Percentiles rank a stretch among this genome's conserved stretches.
phyloP scores from a whole-genome alignment of 345 rosid species.

The Theobroma cacao region DNA sequence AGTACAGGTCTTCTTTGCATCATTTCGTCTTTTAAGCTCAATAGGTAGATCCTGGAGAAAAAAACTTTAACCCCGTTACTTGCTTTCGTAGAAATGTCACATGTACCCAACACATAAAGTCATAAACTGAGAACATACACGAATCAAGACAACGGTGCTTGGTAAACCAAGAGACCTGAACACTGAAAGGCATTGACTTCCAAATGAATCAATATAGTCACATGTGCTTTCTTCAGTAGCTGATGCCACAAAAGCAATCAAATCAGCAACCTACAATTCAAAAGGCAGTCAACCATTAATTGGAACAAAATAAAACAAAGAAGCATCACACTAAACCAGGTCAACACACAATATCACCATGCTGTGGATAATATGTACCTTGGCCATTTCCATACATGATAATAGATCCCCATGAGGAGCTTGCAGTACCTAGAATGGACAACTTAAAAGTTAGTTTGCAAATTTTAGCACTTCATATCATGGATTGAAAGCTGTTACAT shows the following conservation, averaged over 20 bases:
- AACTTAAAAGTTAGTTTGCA: slow-evolving; percentile 3
- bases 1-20: slow-evolving; percentile 62
- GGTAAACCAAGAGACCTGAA: slow-evolving; percentile 86
- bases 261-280: slow-evolving; percentile 79
- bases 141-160: slow-evolving; percentile 76
- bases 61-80: slow-evolving; percentile 10
- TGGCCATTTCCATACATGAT: slow-evolving; percentile 92
- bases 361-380: slow-evolving; percentile 40
- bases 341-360: not conserved
- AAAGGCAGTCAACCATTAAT: not conserved
- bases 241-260: slow-evolving; percentile 91
- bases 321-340: not conserved
- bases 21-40: slow-evolving; percentile 62
- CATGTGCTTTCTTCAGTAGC: slow-evolving; percentile 52
- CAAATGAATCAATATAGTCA: slow-evolving; percentile 72
- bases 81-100: slow-evolving; percentile 1
- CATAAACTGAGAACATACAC: slow-evolving; percentile 51
- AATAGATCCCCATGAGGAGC: slow-evolving; percentile 83
- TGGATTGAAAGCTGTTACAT: not conserved
- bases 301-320: not conserved
- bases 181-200: slow-evolving; percentile 83
- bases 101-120: not conserved
- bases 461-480: not conserved
- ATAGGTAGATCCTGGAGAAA: slow-evolving; percentile 65
- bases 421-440: slow-evolving; percentile 51